Percentiles rank a stretch among this genome's conserved stretches.
Conservation (phyloP, 495 filamentous ascomycete species). For the Venustampulla echinocandica region DNA sequence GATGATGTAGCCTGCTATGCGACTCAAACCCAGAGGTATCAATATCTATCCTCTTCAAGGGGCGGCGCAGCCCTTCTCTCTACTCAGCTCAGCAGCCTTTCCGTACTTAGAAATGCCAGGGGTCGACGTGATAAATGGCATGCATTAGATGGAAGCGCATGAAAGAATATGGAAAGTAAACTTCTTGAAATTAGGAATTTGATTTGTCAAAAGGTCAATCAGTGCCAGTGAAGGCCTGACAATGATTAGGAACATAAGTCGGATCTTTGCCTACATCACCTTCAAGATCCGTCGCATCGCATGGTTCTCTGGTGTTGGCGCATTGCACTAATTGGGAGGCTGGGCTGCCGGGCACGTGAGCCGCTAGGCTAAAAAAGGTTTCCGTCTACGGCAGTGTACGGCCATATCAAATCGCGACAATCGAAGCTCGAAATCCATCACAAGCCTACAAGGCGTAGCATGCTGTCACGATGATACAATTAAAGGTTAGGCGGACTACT, state of each 20-base stretch:
- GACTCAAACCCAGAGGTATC: neutral
- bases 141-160: neutral
- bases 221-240: slow-evolving; percentile 19
- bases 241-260: neutral
- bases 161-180: neutral
- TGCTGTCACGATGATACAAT: slow-evolving; percentile 80
- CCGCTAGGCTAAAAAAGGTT: neutral
- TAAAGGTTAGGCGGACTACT: slow-evolving; percentile 60
- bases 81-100: slow-evolving; percentile 12
- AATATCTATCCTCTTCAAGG: neutral
- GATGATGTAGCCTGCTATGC: too few species aligned
- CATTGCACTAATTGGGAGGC: neutral
- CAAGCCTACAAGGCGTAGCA: slow-evolving; percentile 6
- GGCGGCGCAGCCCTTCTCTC: neutral
- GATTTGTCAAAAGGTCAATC: slow-evolving; percentile 5
- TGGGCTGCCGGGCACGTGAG: neutral
- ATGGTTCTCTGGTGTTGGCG: neutral
- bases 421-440: too few species aligned
- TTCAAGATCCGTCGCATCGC: neutral
- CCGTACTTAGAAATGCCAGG: slow-evolving; percentile 6
- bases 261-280: neutral
- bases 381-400: too few species aligned
- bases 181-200: neutral
- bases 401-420: too few species aligned
- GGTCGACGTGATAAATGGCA: slow-evolving; percentile 2